phyloP scores from a whole-genome alignment of 2,329 filamentous ascomycete genomes.

The Cadophora malorum region DNA sequence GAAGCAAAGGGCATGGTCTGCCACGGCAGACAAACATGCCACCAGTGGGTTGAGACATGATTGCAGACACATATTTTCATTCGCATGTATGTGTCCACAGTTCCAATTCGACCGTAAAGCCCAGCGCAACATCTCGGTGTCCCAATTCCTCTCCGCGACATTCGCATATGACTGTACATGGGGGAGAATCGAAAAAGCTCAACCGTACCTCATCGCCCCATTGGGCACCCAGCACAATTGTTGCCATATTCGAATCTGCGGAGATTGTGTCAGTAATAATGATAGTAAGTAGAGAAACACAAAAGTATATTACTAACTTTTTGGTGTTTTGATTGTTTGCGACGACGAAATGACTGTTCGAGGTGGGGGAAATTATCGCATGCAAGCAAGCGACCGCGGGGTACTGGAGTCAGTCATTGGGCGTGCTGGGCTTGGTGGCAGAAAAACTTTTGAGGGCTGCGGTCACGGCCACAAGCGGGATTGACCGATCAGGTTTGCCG shows the following conservation, averaged over 20 bases:
- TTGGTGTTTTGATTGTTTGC: not conserved
- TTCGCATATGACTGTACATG: not conserved
- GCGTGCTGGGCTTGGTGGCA: not conserved
- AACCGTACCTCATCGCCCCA: constrained; percentile 22
- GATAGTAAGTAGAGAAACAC: not conserved
- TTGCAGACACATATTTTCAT: not conserved
- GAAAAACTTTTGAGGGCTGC: not conserved
- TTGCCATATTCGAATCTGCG: constrained; percentile 12
- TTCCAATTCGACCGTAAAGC: not conserved
- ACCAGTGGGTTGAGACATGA: not conserved
- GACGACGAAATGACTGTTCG: not conserved
- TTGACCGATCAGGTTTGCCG: not conserved
- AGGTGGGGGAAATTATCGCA: not conserved
- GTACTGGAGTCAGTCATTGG: not conserved
- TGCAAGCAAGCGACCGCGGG: not conserved
- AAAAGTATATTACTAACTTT: not conserved
- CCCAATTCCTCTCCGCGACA: not conserved
- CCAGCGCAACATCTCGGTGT: not conserved
- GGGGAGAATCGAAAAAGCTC: constrained; percentile 5
- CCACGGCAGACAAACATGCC: not conserved
- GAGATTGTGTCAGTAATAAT: not conserved
- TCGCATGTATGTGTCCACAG: not conserved
- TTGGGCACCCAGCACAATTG: constrained; percentile 21
- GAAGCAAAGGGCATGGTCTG: not conserved
- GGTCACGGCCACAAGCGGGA: not conserved